These are phyloP conservation scores for Capniomyces stellatus DNA, from an alignment of 371 early-diverging fungal species.

Conservation along the genomic window DNA sequence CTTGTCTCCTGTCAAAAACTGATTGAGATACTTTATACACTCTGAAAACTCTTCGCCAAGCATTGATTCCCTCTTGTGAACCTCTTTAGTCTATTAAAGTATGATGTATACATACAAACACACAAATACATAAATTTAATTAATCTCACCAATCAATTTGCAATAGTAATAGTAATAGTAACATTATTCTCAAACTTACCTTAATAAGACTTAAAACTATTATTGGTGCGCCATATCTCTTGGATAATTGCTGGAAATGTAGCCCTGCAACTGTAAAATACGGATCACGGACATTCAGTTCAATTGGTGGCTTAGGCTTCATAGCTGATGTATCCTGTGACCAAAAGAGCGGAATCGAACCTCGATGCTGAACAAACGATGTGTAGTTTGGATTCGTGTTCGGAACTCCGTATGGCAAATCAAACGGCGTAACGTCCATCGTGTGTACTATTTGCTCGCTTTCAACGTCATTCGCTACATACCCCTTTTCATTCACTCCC, in stretches of 20 bases:
- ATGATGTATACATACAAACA: not conserved
- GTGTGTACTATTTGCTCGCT: constrained; percentile 95
- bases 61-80: constrained; percentile 65
- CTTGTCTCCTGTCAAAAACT: constrained; percentile 62
- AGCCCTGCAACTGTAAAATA: constrained; percentile 76
- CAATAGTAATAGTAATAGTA: too few species aligned
- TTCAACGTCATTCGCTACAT: constrained; percentile 98
- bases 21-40: constrained; percentile 68
- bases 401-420: constrained; percentile 19
- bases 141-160: too few species aligned
- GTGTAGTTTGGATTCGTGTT: constrained; percentile 57
- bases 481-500: constrained; percentile 77
- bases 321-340: constrained; percentile 78
- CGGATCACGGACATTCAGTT: constrained; percentile 75
- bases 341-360: constrained; percentile 92
- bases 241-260: constrained; percentile 81
- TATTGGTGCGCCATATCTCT: constrained; percentile 71
- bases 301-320: constrained; percentile 90
- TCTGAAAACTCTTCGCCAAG: constrained; percentile 70
- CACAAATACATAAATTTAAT: too few species aligned
- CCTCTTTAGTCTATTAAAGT: constrained; percentile 51
- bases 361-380: constrained; percentile 88
- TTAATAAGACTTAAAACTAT: constrained; percentile 88
- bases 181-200: constrained; percentile 14
- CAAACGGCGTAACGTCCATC: constrained; percentile 68